phyloP scores from a whole-genome alignment of 176 grass and related monocot species.

The Microstegium vimineum region DNA sequence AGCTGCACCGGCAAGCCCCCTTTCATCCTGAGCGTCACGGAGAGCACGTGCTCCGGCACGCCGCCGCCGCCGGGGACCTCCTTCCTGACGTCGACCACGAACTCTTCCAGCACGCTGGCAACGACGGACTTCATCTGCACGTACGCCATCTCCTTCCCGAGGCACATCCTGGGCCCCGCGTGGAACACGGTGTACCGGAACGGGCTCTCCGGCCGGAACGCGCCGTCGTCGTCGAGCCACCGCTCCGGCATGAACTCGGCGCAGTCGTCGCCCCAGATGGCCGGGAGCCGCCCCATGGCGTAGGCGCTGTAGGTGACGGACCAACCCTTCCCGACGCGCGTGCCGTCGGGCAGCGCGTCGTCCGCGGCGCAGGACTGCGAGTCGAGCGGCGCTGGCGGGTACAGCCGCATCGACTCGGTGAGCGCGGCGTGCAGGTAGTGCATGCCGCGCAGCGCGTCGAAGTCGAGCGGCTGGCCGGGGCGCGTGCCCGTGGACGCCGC shows the following conservation, averaged over 20 bases:
- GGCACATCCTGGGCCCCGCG: slow-evolving; percentile 31
- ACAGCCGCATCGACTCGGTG: slow-evolving; percentile 51
- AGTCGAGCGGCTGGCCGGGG: slow-evolving; percentile 25
- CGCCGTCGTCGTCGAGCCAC: slow-evolving; percentile 28
- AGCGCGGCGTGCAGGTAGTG: slow-evolving; percentile 60
- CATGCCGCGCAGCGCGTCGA: slow-evolving; percentile 41
- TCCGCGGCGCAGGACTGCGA: slow-evolving; percentile 42
- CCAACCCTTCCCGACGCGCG: slow-evolving; percentile 29
- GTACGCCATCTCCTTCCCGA: slow-evolving; percentile 48
- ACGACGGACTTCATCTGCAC: slow-evolving; percentile 43
- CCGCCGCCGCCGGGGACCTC: neutral
- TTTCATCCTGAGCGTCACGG: slow-evolving; percentile 31
- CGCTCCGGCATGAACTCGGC: slow-evolving; percentile 19
- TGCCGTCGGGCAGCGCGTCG: slow-evolving; percentile 52
- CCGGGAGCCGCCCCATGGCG: slow-evolving; percentile 25
- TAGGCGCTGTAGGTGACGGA: slow-evolving; percentile 30
- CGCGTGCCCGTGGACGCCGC: neutral
- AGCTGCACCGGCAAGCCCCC: slow-evolving; percentile 14
- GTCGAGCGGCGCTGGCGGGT: slow-evolving; percentile 47
- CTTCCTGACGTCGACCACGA: slow-evolving; percentile 5
- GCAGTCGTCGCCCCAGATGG: slow-evolving; percentile 44
- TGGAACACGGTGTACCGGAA: slow-evolving; percentile 48
- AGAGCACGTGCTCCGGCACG: slow-evolving; percentile 7
- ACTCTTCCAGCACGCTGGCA: slow-evolving; percentile 37
- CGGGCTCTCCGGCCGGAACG: slow-evolving; percentile 21